Conservation (phyloP, 2,329 filamentous ascomycete genomes). For the Botrytis elliptica region DNA sequence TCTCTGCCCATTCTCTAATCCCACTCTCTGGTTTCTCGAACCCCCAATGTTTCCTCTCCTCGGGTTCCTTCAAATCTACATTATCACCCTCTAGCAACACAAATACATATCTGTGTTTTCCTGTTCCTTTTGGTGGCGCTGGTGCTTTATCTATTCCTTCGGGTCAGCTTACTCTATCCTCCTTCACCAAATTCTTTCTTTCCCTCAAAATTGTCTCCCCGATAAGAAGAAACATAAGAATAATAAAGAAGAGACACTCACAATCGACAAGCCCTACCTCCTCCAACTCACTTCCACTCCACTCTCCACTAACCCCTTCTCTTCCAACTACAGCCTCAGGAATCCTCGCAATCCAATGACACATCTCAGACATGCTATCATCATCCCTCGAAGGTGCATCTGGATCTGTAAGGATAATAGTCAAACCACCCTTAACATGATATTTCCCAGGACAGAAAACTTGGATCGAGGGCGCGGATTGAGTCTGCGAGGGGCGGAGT, state of each 20-base stretch:
- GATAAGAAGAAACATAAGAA: not conserved
- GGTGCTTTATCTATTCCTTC: slow-evolving; percentile 49
- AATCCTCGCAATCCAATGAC: slow-evolving; percentile 49
- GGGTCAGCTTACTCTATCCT: not conserved
- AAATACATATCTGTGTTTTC: slow-evolving; percentile 58
- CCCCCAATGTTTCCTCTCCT: slow-evolving; percentile 55
- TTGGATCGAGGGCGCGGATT: slow-evolving; percentile 35
- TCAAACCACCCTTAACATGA: slow-evolving; percentile 39
- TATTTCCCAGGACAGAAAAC: slow-evolving; percentile 34
- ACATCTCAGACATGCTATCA: slow-evolving; percentile 56
- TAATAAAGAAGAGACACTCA: slow-evolving; percentile 24
- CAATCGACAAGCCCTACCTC: slow-evolving; percentile 27
- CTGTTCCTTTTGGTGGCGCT: slow-evolving; percentile 53
- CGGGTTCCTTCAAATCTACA: slow-evolving; percentile 46
- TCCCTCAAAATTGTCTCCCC: no score
- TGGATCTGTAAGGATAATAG: slow-evolving; percentile 55
- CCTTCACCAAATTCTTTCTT: no score
- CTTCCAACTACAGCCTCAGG: slow-evolving; percentile 1
- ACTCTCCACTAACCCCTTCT: not conserved
- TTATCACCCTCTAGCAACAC: slow-evolving; percentile 47
- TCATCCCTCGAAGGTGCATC: slow-evolving; percentile 55
- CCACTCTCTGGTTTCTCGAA: slow-evolving; percentile 49
- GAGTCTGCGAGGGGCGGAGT: slow-evolving; percentile 34
- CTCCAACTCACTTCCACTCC: slow-evolving; percentile 1
- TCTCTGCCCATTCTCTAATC: slow-evolving; percentile 50